Base-by-base conservation (phyloP, 2,329 filamentous ascomycete genomes). In the Ophiostoma tasmaniense region DNA sequence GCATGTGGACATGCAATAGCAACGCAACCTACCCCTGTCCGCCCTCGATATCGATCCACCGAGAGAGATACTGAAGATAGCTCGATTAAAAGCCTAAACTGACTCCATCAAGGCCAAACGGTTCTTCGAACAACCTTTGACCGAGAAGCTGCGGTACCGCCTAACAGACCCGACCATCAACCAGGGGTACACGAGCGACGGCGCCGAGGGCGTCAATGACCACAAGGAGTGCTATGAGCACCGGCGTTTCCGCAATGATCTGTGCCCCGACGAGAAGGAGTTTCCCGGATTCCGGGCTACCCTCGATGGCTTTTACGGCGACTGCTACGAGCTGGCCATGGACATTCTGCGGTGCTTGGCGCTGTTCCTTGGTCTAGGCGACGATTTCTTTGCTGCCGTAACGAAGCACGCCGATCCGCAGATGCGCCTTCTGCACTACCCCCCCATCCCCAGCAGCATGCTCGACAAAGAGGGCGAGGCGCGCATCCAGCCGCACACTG, bases 161-260 rank as follows among this genome's bases (percentile, higher is more conserved):
- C 42, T 62, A 17, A 45, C 61, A 13, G 33, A 64, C 33, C 37
- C 67, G 8, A 42, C 67, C 10, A 22, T 52, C 59, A 68, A 55
- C n/a, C 67, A 68, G 25, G 67, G 67, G 17, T 68, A 68, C 61
- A 68, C 67, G 37, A 61, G 59, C n/a, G 52, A 64, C 11, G 67
- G 67, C 1, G 45, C 67, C 59, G 61, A 68, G 33, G 39, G 67
- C 20, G 30, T 62, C 25, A 62, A 55, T 61, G 45, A 61, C 67
- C 67, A 68, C 61, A 68, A 68, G 45, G 67, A 68, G 61, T 68
- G 67, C 67, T 68, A 68, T 61, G 67, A 68, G 42, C 67, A 68
- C 67, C 67, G 67, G 2, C 67, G 67, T 2, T 68, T 64, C 59
- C n/a, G 14, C 42, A 68, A 68, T 20, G n/a, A 62, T 3, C 39